Evolutionary conservation across 2,329 filamentous ascomycete species (phyloP), one percentile per base, ranked within the genome.

Genomic region (Trichoderma koningii): DNA sequence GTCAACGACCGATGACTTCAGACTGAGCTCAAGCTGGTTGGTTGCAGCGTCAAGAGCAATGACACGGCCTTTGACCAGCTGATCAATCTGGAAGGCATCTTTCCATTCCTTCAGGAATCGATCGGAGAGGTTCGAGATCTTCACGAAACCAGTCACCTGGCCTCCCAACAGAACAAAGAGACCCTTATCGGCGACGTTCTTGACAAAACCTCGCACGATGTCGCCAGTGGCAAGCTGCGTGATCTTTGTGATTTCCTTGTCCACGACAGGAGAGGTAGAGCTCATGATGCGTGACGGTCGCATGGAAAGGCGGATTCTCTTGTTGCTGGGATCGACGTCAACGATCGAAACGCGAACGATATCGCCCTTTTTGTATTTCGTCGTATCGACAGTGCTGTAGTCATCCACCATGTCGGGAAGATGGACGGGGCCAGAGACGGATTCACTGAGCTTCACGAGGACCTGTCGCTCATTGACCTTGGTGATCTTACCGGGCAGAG

Each of bases 71-170:
- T 90, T 92, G 62, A 99, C 92, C 6, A 99, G 83, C 77, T 98
- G 93, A 72, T 96, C 92, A 55, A 94, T 80, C 71, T 95, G 88
- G 78, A 94, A 97, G 51, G 89, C 82, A 42, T 91, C 87, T 79
- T 97, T 96, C 95, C 95, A 99, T 67, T 98, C 92, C 77, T 98
- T 98, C 71, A 99, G 80, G 75, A 89, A 99, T 7, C 87, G 85
- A 75, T 99, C 95, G 0, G 93, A 97, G 15, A 99, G 83, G 75
- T 98, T 93, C 10, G 90, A 87, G 61, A 98, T 89, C 70, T 91
- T 89, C 55, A 97, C 90, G 72, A 93, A 89, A 0, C 89, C 93
- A 56, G 90, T 91, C 19, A 97, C 83, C 68, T 89, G 87, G 19
- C 91, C 90, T 50, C 93, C 93, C 3, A 99, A 82, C 28, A 89